A percentile compares a stretch with the other conserved stretches of the same genome.
Conservation (phyloP, 2,329 filamentous ascomycete species). For the Fusarium abutilonis region DNA sequence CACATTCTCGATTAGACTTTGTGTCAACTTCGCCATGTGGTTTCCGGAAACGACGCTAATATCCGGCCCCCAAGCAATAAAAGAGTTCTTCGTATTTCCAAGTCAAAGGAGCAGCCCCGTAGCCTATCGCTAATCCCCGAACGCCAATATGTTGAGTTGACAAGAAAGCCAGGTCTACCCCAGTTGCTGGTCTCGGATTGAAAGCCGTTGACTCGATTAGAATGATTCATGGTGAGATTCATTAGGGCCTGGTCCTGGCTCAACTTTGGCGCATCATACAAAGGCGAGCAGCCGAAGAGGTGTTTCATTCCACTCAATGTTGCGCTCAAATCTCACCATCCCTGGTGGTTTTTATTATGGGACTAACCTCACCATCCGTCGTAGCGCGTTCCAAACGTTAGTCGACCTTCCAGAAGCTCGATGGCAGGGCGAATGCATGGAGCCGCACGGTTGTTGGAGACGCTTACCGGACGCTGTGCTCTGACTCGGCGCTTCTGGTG, state of each 20-base stretch:
- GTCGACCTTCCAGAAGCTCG: constrained; percentile 46
- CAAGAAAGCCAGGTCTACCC: constrained; percentile 19
- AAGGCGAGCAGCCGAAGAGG: constrained; percentile 17
- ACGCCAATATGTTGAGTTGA: neutral
- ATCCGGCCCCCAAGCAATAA: neutral
- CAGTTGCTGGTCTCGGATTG: constrained; percentile 31
- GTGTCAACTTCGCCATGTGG: constrained; percentile 1
- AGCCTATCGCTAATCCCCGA: too few relatives aligned
- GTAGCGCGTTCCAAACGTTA: constrained; percentile 45
- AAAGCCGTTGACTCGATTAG: constrained; percentile 23
- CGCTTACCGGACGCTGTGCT: constrained; percentile 19
- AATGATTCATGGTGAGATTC: constrained; percentile 29
- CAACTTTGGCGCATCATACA: constrained; percentile 30
- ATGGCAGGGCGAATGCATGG: constrained; percentile 40
- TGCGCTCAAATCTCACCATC: constrained; percentile 37
- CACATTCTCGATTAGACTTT: constrained; percentile 15
- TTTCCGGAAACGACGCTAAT: constrained; percentile 18
- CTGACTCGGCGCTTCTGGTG: constrained; percentile 27
- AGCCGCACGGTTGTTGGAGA: constrained; percentile 41
- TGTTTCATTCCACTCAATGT: constrained; percentile 43
- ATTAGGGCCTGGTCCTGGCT: constrained; percentile 31
- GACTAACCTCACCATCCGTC: constrained; percentile 40
- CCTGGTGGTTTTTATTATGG: constrained; percentile 43
- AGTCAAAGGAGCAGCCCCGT: too few relatives aligned
- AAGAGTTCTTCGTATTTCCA: neutral